Evolutionary conservation across 73 alveolate species (phyloP), one percentile per base, ranked within the genome.

Genomic region (Tetrahymena borealis): DNA sequence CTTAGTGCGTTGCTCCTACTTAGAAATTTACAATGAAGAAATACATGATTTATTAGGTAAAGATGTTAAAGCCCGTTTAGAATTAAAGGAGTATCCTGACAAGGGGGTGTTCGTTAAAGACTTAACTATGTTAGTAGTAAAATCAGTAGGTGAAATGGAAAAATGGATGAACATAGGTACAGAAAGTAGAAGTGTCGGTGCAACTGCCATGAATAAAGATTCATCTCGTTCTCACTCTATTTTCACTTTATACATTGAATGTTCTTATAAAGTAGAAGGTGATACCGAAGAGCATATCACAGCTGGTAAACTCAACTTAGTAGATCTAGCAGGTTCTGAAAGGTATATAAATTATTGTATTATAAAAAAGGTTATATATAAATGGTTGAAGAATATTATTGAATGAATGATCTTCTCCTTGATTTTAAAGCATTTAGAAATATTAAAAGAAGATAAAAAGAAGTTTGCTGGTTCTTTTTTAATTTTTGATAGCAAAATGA

Each of bases 271-370:
- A n/a, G 99, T 98, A 94, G 98, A 96, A 33, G 94, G 90, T 18
- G 96, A 96, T 43, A 98, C 96, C 16, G 98, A 98, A 93, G 40
- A 90, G 31, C 39, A 91, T 43, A 96, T 98, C 12, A 95, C 96
- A 79, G 96, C 96, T 78, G 98, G 99, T 16, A 97, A 97, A 92
- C 96, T 98, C 78, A 97, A 98, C 93, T 92, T 98, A 41, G 99
- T 98, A 7, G 99, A 98, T 96, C 94, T 98, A 90, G 99, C 99
- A 15, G 99, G 99, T 10, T 95, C 99, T 93, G 99, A 98, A 94
- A 96, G 99, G 85, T 60, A 60, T n/a, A n/a, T n/a, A n/a, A n/a
- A n/a, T n/a, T n/a, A n/a, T n/a, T n/a, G n/a, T n/a, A n/a, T n/a
- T n/a, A n/a, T n/a, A n/a, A n/a, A n/a, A n/a, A n/a, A n/a, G n/a